phyloP scores from a whole-genome alignment of 495 filamentous ascomycete genomes.

The Hypoxylon lienhwacheense region DNA sequence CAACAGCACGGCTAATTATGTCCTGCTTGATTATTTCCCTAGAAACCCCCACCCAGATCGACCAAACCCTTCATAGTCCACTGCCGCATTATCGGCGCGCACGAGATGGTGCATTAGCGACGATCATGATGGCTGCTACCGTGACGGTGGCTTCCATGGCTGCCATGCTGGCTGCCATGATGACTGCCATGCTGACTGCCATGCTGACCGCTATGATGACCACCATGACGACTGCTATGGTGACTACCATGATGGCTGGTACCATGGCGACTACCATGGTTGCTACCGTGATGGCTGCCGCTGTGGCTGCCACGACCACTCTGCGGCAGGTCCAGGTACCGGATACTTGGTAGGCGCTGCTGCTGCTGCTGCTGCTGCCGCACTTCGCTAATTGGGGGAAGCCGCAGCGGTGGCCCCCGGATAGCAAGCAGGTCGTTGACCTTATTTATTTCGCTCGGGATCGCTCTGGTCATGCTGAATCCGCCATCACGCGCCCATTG shows the following conservation, averaged over 20 bases:
- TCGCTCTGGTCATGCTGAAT: too few species aligned
- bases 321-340: neutral
- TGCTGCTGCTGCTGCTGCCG: neutral
- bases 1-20: too few species aligned
- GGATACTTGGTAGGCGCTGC: neutral
- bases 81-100: neutral
- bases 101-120: neutral
- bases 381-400: too few species aligned
- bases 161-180: neutral
- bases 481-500: too few species aligned
- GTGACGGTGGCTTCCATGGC: neutral
- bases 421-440: too few species aligned
- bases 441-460: too few species aligned
- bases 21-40: too few species aligned
- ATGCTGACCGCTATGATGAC: neutral
- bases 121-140: neutral
- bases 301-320: neutral
- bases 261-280: neutral
- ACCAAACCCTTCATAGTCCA: too few species aligned
- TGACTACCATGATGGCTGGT: too few species aligned
- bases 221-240: too few species aligned
- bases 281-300: neutral
- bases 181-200: neutral
- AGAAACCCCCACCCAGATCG: too few species aligned
- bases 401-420: too few species aligned